Percentiles rank a stretch among this genome's conserved stretches.
Evolutionary conservation across 2,329 filamentous ascomycete genomes (phyloP).

Genomic region (Neurospora sp.): DNA sequence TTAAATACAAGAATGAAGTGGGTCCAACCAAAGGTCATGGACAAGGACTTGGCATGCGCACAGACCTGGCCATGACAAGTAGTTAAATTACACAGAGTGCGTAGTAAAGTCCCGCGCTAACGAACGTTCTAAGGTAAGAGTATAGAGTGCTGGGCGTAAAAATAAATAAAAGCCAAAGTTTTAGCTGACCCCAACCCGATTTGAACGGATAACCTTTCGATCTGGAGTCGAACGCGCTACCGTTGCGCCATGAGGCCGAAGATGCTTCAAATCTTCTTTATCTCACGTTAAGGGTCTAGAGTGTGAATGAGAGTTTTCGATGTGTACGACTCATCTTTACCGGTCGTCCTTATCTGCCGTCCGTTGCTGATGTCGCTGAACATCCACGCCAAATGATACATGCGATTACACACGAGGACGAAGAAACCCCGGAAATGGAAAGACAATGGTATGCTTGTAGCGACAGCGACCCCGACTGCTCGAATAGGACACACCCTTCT

Average conservation of each 20-base stretch:
- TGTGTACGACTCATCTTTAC: not conserved
- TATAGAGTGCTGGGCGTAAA: not conserved
- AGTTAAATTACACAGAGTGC: too few relatives aligned
- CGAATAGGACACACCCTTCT: not conserved
- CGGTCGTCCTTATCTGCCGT: not conserved
- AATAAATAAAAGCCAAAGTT: not conserved
- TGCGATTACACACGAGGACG: not conserved
- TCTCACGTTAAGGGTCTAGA: fast-evolving
- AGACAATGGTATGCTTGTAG: not conserved
- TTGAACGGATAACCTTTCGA: not conserved
- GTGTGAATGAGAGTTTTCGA: not conserved
- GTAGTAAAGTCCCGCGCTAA: too few relatives aligned
- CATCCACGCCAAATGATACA: not conserved
- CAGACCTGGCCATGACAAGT: too few relatives aligned
- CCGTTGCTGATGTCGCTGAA: not conserved
- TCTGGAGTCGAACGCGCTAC: not conserved
- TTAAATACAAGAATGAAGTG: too few relatives aligned
- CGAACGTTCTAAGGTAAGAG: too few relatives aligned
- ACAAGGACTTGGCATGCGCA: too few relatives aligned
- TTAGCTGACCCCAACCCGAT: not conserved
- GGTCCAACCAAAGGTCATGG: too few relatives aligned
- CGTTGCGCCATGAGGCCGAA: not conserved
- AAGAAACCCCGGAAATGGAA: not conserved
- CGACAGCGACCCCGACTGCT: not conserved
- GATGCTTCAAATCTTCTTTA: fast-evolving